Percentiles rank a stretch among this genome's conserved stretches.
These are phyloP conservation scores for Cytospora mali DNA, from an alignment of 2,329 filamentous ascomycete species.

Conservation along the genomic window DNA sequence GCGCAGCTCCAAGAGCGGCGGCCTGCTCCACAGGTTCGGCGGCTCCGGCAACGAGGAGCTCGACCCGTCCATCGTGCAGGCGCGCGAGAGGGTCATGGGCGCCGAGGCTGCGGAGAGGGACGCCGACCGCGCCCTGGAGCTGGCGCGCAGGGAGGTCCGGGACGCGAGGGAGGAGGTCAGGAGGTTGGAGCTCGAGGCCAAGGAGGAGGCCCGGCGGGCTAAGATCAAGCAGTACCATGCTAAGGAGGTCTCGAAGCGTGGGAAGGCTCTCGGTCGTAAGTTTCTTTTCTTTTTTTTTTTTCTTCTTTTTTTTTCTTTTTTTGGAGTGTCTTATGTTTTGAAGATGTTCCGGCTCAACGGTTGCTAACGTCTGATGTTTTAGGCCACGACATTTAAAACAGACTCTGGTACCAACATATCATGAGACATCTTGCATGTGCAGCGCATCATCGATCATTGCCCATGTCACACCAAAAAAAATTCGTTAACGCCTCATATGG, in stretches of 20 bases:
- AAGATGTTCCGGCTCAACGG: too few relatives aligned
- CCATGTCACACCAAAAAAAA: neutral
- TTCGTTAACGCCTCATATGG: neutral
- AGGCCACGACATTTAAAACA: slow-evolving; percentile 21
- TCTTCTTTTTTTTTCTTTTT: too few relatives aligned
- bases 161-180: slow-evolving; percentile 67
- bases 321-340: too few relatives aligned
- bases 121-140: slow-evolving; percentile 64
- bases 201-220: slow-evolving; percentile 64
- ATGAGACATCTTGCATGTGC: neutral
- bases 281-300: too few relatives aligned
- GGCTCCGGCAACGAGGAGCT: slow-evolving; percentile 49
- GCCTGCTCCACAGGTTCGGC: slow-evolving; percentile 49
- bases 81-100: slow-evolving; percentile 61
- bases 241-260: slow-evolving; percentile 66
- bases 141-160: slow-evolving; percentile 57
- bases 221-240: slow-evolving; percentile 71
- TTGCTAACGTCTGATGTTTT: neutral
- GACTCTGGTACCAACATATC: neutral
- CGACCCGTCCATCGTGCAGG: slow-evolving; percentile 64
- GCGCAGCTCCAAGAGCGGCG: slow-evolving; percentile 37
- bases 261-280: slow-evolving; percentile 70
- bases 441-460: neutral
- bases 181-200: slow-evolving; percentile 65
- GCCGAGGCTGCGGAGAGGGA: slow-evolving; percentile 67